Conservation (phyloP, 768 basidiomycete genomes). For the Albatrellus ellisii region DNA sequence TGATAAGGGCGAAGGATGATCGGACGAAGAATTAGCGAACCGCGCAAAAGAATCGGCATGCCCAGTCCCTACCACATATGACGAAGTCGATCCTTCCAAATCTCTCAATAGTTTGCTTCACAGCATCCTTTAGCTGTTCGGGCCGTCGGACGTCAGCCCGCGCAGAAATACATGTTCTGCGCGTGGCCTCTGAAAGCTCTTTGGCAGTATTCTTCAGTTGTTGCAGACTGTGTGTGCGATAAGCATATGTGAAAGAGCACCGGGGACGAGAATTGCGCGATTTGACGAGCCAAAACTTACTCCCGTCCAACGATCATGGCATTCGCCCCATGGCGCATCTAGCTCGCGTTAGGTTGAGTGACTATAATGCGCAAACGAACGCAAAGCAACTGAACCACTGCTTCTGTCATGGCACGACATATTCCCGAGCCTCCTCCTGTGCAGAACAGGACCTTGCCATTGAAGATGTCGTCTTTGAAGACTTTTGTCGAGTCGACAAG, state of each 20-base stretch:
- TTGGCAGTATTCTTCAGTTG: constrained; percentile 56
- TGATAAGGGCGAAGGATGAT: neutral
- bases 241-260: too few species aligned
- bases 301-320: constrained; percentile 81
- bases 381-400: constrained; percentile 42
- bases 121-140: constrained; percentile 60
- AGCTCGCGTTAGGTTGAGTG: neutral
- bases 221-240: constrained; percentile 52
- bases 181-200: constrained; percentile 59
- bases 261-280: too few species aligned
- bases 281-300: constrained; percentile 29
- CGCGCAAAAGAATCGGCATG: neutral
- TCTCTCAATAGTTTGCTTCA: constrained; percentile 52
- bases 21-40: neutral
- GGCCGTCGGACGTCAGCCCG: constrained; percentile 80
- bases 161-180: constrained; percentile 53
- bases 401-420: constrained; percentile 78
- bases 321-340: constrained; percentile 79
- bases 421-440: constrained; percentile 92
- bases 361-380: neutral
- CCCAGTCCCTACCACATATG: constrained; percentile 57
- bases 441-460: constrained; percentile 82
- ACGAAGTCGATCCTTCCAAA: constrained; percentile 92
- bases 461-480: constrained; percentile 76
- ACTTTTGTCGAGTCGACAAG: constrained; percentile 40